These are phyloP conservation scores for Neoascochyta sp. DNA, from an alignment of 2,329 filamentous ascomycete genomes.

Conservation along the genomic window DNA sequence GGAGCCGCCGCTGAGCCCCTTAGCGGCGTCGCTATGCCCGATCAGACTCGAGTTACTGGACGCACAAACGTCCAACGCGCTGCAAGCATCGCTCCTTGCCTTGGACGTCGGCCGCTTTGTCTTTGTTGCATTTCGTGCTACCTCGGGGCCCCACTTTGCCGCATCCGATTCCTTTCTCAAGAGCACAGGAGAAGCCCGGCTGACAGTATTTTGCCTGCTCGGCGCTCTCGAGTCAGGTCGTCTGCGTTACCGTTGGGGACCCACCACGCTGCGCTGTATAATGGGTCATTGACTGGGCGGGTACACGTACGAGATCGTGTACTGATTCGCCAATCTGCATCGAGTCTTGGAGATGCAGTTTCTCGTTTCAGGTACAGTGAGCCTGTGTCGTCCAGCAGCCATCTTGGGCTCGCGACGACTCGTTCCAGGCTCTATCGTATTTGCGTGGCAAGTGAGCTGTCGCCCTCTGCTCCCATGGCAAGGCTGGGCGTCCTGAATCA, in stretches of 20 bases:
- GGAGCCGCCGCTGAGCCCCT: constrained; percentile 3
- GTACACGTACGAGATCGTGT: constrained; percentile 3
- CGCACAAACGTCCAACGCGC: constrained; percentile 11
- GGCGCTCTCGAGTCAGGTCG: constrained; percentile 2
- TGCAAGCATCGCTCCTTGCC: constrained; percentile 21
- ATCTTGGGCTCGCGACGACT: no score
- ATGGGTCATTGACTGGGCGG: constrained; percentile 2
- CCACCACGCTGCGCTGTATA: no score
- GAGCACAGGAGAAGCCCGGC: constrained; percentile 7
- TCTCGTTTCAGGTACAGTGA: no score
- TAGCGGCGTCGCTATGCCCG: constrained; percentile 10
- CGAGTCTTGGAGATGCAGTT: no score
- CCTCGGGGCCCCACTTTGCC: constrained; percentile 6
- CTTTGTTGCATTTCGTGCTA: constrained; percentile 19
- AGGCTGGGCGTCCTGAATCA: no score
- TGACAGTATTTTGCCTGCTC: constrained; percentile 6
- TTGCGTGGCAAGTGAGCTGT: no score
- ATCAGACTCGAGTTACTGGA: constrained; percentile 10
- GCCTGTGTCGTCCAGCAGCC: no score
- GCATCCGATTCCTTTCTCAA: constrained; percentile 5
- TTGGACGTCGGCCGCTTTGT: constrained; percentile 9
- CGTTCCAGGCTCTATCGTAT: no score
- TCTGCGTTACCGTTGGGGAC: constrained; percentile 7
- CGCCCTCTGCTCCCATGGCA: no score
- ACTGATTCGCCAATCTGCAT: constrained; percentile 6